Base-by-base conservation (phyloP, 2,329 filamentous ascomycete genomes). In the Colletotrichum endophyticum region DNA sequence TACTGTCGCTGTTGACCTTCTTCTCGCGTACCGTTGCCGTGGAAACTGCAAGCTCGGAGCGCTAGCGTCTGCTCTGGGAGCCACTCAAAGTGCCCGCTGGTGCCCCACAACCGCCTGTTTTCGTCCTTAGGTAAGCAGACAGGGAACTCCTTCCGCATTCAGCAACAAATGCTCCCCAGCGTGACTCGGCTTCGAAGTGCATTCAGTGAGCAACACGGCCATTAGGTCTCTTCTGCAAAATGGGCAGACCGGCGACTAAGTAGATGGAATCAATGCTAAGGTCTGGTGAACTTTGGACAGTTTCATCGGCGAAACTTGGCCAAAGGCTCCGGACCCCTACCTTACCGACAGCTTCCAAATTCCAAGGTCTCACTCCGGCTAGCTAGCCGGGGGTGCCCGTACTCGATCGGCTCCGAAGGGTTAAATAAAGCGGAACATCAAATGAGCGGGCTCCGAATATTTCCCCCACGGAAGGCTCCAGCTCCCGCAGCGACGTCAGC, bases 11-110 rank as follows among this genome's bases (percentile, higher is more conserved):
- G 70, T 76, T 76, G 74, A 76, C 74, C 44, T 73, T 76, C 57
- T 56, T 66, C 72, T 76, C 74, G 74, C 64, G 73, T 73, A 22
- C 64, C 71, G 74, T 76, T 76, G 71, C 74, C 74, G 30, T 32
- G 66, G 74, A 67, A 62, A 76, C 74, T 57, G 13, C 49, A 39
- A 70, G 53, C 57, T 70, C 12, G 44, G 25, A 49, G 73, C 57
- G 39, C 39, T 36, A 39, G n/a, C 8, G 34, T 27, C 66, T 28
- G 32, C 22, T 15, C 19, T 66, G 28, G 27, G 27, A 44, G 22
- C 64, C 71, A 76, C 70, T 73, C 22, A 61, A 59, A 64, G 7
- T 28, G 27, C 34, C 39, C 8, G 19, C 34, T 30, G 22, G 4
- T 36, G 19, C 64, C 66, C 74, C 71, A 74, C 59, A 61, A 16